Conservation (phyloP, 2,329 filamentous ascomycete genomes). For the Microdochium bolleyi region DNA sequence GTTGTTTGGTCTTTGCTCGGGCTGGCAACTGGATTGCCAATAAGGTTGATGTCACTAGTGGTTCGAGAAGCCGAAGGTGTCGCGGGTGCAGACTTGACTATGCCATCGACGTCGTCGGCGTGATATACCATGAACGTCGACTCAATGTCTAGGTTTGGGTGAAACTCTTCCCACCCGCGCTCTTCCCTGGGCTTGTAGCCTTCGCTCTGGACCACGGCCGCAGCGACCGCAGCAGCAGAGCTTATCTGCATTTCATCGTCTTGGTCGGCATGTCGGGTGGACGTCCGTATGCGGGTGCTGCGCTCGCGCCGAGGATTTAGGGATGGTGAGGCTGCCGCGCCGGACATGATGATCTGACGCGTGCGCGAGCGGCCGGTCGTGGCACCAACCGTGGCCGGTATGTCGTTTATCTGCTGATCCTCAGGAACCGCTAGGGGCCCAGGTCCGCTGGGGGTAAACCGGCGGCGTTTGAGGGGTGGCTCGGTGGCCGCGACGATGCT, state of each 20-base stretch:
- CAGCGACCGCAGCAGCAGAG: slow-evolving; percentile 82
- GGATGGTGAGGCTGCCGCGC: slow-evolving; percentile 36
- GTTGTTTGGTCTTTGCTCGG: slow-evolving; percentile 37
- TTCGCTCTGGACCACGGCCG: slow-evolving; percentile 82
- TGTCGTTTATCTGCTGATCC: slow-evolving; percentile 57
- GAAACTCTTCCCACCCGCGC: slow-evolving; percentile 95
- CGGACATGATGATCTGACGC: slow-evolving; percentile 35
- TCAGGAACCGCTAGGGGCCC: slow-evolving; percentile 18
- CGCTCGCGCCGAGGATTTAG: slow-evolving; percentile 47
- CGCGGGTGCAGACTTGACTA: neutral
- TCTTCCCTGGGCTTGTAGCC: slow-evolving; percentile 97
- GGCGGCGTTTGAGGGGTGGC: slow-evolving; percentile 60
- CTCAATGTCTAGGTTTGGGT: slow-evolving; percentile 89
- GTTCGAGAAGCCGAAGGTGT: slow-evolving; percentile 14
- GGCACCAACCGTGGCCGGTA: slow-evolving; percentile 40
- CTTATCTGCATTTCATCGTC: slow-evolving; percentile 65
- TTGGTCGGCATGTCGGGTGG: slow-evolving; percentile 35
- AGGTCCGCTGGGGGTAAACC: slow-evolving; percentile 80
- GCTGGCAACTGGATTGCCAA: slow-evolving; percentile 28
- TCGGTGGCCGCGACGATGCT: slow-evolving; percentile 37
- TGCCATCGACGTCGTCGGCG: slow-evolving; percentile 77
- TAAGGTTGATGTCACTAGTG: slow-evolving; percentile 23
- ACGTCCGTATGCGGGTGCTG: slow-evolving; percentile 46
- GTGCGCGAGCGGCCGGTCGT: slow-evolving; percentile 44
- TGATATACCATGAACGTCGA: slow-evolving; percentile 69